Conservation (phyloP, 495 filamentous ascomycete species). For the Penicillium fimorum region DNA sequence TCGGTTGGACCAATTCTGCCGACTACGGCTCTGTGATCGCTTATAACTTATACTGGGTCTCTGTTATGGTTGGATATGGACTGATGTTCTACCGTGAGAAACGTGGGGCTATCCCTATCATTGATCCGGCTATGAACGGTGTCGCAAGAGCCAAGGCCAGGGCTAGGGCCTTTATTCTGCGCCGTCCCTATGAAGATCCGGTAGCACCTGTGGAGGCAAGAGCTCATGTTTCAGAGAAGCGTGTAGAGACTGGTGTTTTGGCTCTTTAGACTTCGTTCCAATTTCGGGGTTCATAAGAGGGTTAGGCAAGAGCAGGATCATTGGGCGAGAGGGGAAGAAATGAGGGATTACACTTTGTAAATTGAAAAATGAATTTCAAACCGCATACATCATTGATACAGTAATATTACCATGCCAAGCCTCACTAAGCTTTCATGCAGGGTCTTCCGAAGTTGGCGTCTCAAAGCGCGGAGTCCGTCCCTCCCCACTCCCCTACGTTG, state of each 20-base stretch:
- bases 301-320: neutral
- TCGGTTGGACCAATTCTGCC: slow-evolving; percentile 86
- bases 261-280: neutral
- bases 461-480: too few relatives aligned
- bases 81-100: slow-evolving; percentile 30
- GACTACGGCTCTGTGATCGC: slow-evolving; percentile 77
- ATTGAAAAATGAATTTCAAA: neutral
- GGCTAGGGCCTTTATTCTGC: slow-evolving; percentile 24
- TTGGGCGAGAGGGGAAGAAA: neutral
- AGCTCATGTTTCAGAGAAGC: neutral
- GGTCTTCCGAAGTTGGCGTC: neutral
- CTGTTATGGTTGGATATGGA: slow-evolving; percentile 26
- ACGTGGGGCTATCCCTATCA: slow-evolving; percentile 21
- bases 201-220: neutral
- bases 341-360: neutral
- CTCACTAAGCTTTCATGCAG: neutral
- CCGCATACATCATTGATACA: too few relatives aligned
- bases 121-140: slow-evolving; percentile 22
- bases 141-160: slow-evolving; percentile 17
- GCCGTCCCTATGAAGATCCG: slow-evolving; percentile 14
- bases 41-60: slow-evolving; percentile 85
- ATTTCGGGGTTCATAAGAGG: neutral
- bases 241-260: neutral
- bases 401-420: neutral
- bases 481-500: too few relatives aligned